Percentiles rank a stretch among this genome's conserved stretches.
These are phyloP conservation scores for Fusarium clavum DNA, from an alignment of 2,329 filamentous ascomycete species.

Conservation along the genomic window DNA sequence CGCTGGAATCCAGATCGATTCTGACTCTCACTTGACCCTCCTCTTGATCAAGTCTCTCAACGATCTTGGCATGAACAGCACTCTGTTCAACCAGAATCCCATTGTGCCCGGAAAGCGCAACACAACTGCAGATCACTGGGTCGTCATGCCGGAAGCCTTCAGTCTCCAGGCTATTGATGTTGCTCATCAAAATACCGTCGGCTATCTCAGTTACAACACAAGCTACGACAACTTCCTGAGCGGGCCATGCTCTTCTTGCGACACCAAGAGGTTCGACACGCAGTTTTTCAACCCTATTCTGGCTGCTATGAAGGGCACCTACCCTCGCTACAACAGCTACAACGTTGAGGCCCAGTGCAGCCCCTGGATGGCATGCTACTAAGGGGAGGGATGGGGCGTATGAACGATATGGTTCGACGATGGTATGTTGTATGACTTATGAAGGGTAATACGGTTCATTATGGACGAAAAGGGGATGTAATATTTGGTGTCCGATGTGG, in stretches of 20 bases:
- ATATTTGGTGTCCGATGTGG: conserved; percentile 36
- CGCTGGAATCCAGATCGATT: conserved; percentile 53
- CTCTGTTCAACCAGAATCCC: conserved; percentile 56
- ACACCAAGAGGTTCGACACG: conserved; percentile 51
- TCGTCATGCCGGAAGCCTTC: conserved; percentile 55
- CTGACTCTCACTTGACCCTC: conserved; percentile 55
- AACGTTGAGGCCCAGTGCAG: conserved; percentile 53
- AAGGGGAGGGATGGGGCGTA: neutral
- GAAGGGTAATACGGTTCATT: conserved; percentile 7
- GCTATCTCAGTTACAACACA: conserved; percentile 53
- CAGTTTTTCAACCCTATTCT: conserved; percentile 55
- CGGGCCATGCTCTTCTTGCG: conserved; percentile 53
- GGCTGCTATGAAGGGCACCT: conserved; percentile 53
- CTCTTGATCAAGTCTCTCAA: conserved; percentile 54
- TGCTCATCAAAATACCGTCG: conserved; percentile 49
- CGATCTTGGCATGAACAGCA: conserved; percentile 54
- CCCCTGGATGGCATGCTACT: conserved; percentile 54
- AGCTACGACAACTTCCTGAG: conserved; percentile 54
- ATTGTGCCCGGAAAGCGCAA: conserved; percentile 50
- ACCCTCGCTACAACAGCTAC: conserved; percentile 54
- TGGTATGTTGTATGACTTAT: conserved; percentile 16
- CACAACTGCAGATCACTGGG: conserved; percentile 50
- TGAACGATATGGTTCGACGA: conserved; percentile 7
- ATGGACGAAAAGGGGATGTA: conserved; percentile 9
- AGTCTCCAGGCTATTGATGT: conserved; percentile 51